Evolutionary conservation across 768 basidiomycete species (phyloP).

Genomic region (Calocybe cyanea): DNA sequence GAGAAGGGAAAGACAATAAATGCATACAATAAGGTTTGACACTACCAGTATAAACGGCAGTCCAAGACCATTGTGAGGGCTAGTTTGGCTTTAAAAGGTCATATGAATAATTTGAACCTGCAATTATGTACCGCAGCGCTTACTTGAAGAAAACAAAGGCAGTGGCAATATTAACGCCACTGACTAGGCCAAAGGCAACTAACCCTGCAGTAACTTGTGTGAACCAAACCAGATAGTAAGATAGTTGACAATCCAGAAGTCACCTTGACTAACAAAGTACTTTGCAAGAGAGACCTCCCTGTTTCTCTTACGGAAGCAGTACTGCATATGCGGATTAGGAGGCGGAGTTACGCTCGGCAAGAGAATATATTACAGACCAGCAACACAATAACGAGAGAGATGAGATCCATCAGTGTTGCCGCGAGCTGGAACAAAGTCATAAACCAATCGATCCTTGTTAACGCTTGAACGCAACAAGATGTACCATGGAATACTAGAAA

Average conservation of each 20-base stretch:
- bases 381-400: slow-evolving; percentile 31
- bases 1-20: not conserved
- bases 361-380: slow-evolving; percentile 21
- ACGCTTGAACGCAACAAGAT: not conserved
- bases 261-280: slow-evolving; percentile 37
- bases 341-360: not conserved
- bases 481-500: slow-evolving; percentile 19
- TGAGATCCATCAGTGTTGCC: slow-evolving; percentile 32
- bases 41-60: slow-evolving; percentile 32
- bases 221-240: not conserved
- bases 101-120: not conserved
- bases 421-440: slow-evolving; percentile 22
- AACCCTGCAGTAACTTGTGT: slow-evolving; percentile 22
- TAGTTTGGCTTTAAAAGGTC: slow-evolving; percentile 26
- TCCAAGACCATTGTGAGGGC: slow-evolving; percentile 29
- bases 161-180: slow-evolving; percentile 25
- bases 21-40: slow-evolving; percentile 32
- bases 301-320: slow-evolving; percentile 24
- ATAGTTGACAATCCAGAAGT: not conserved
- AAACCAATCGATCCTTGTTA: not conserved
- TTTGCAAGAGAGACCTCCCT: slow-evolving; percentile 28
- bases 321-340: slow-evolving; percentile 13
- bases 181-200: slow-evolving; percentile 27
- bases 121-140: not conserved
- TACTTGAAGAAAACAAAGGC: slow-evolving; percentile 32